Evolutionary conservation across 2,329 filamentous ascomycete genomes (phyloP).

Genomic region (Ceratocystis eucalypticola): DNA sequence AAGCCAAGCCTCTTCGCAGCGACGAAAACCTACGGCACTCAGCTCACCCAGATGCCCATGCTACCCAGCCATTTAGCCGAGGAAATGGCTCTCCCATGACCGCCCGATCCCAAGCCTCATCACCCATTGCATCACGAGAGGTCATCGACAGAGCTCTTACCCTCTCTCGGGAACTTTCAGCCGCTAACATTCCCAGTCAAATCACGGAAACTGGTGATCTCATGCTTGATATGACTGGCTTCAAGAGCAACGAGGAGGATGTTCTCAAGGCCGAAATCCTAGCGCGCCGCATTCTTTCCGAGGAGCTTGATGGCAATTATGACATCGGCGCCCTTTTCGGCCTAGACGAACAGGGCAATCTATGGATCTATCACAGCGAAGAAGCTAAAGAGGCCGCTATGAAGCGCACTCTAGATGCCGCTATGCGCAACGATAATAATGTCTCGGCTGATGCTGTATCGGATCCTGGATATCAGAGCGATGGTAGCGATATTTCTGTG

Average conservation of each 20-base stretch:
- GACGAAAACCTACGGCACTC: slow-evolving; percentile 43
- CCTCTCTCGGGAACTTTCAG: slow-evolving; percentile 74
- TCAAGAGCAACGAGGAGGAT: slow-evolving; percentile 88
- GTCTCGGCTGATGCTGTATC: slow-evolving; percentile 67
- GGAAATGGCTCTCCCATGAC: slow-evolving; percentile 30
- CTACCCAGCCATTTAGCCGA: slow-evolving; percentile 28
- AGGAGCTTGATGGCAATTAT: slow-evolving; percentile 88
- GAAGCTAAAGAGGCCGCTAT: slow-evolving; percentile 84
- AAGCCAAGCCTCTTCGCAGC: slow-evolving; percentile 33
- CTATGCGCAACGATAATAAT: slow-evolving; percentile 35
- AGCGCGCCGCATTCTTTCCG: slow-evolving; percentile 78
- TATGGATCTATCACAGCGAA: slow-evolving; percentile 99
- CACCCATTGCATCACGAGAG: slow-evolving; percentile 55
- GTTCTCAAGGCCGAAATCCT: slow-evolving; percentile 85
- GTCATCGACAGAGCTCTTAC: slow-evolving; percentile 72
- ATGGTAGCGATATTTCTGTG: slow-evolving; percentile 48
- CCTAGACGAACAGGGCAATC: slow-evolving; percentile 84
- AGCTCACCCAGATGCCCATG: slow-evolving; percentile 31
- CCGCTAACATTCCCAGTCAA: slow-evolving; percentile 81
- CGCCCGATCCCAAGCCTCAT: slow-evolving; percentile 61
- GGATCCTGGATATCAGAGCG: slow-evolving; percentile 90
- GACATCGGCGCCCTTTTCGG: slow-evolving; percentile 93
- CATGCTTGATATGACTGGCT: slow-evolving; percentile 96
- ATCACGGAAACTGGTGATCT: slow-evolving; percentile 89
- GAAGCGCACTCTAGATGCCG: slow-evolving; percentile 45